These are phyloP conservation scores for Geranium rotundifolium DNA, from an alignment of 345 rosid genomes.

Conservation along the genomic window DNA sequence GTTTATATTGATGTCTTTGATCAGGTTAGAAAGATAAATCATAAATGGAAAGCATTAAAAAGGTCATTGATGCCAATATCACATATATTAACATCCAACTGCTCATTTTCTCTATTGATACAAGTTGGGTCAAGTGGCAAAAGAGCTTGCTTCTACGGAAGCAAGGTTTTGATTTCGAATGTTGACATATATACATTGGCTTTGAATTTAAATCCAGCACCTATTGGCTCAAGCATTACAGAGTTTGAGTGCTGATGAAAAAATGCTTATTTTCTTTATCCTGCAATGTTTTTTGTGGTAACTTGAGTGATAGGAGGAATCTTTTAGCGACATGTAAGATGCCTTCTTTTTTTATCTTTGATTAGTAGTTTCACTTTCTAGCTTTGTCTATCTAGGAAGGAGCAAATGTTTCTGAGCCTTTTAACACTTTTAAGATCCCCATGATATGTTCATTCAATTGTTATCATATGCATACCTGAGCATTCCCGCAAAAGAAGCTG, in stretches of 20 bases:
- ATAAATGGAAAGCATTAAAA: not conserved
- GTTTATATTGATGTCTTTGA: slow-evolving; percentile 94
- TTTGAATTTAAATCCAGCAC: too few relatives aligned
- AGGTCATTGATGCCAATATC: too few relatives aligned
- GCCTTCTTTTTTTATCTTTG: not conserved
- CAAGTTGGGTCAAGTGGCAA: too few relatives aligned
- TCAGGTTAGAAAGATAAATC: slow-evolving; percentile 39
- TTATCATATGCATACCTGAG: not conserved
- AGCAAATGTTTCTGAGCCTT: not conserved
- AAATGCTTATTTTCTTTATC: not conserved
- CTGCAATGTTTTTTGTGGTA: not conserved
- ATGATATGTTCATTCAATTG: not conserved
- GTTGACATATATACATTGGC: too few relatives aligned
- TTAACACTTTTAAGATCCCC: not conserved
- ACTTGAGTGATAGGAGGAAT: slow-evolving; percentile 1
- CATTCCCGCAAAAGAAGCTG: not conserved
- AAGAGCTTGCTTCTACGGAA: too few relatives aligned
- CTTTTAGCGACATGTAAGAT: not conserved
- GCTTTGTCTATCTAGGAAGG: not conserved
- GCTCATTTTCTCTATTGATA: not conserved
- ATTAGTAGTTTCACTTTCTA: not conserved
- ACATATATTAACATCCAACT: not conserved
- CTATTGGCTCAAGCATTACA: too few relatives aligned
- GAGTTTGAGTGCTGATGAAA: too few relatives aligned
- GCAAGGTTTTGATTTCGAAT: too few relatives aligned